A percentile compares a stretch with the other conserved stretches of the same genome.
phyloP scores from a whole-genome alignment of 148 eudicot genomes.

The Cornus controversa region DNA sequence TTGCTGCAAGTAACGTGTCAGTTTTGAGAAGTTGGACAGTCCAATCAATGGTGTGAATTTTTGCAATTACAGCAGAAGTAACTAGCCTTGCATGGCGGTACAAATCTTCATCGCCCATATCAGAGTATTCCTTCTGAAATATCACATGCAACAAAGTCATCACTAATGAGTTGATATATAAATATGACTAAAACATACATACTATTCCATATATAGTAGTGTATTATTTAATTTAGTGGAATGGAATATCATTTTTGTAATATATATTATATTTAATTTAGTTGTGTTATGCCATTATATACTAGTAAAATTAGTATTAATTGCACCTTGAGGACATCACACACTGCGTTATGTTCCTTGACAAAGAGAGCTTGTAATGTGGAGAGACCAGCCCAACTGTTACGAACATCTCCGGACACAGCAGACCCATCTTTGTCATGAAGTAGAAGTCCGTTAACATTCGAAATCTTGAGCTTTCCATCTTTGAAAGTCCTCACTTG shows the following conservation, averaged over 20 bases:
- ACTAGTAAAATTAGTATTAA: background rate
- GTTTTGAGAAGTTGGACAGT: slow-evolving; percentile 49
- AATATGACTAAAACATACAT: no score
- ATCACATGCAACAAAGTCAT: no score
- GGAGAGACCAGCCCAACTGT: slow-evolving; percentile 41
- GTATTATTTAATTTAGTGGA: no score
- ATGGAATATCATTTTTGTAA: no score
- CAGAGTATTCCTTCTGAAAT: slow-evolving; percentile 28
- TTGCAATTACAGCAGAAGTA: slow-evolving; percentile 47
- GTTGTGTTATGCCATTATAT: no score
- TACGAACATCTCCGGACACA: slow-evolving; percentile 36
- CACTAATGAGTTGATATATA: no score
- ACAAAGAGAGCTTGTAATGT: slow-evolving; percentile 43
- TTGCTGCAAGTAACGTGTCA: slow-evolving; percentile 34
- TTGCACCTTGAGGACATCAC: slow-evolving; percentile 40
- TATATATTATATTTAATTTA: no score
- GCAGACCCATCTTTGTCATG: slow-evolving; percentile 22
- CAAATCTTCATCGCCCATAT: slow-evolving; percentile 35
- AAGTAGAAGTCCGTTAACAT: slow-evolving; percentile 29
- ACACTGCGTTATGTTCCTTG: slow-evolving; percentile 41
- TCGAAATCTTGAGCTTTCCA: slow-evolving; percentile 43
- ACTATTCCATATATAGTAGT: no score
- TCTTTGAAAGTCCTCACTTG: slow-evolving; percentile 39
- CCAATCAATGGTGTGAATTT: slow-evolving; percentile 52
- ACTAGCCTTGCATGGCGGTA: slow-evolving; percentile 46